These are phyloP conservation scores for Aurantiochytrium sp. DNA, from an alignment of 108 stramenopile genomes.

Conservation along the genomic window DNA sequence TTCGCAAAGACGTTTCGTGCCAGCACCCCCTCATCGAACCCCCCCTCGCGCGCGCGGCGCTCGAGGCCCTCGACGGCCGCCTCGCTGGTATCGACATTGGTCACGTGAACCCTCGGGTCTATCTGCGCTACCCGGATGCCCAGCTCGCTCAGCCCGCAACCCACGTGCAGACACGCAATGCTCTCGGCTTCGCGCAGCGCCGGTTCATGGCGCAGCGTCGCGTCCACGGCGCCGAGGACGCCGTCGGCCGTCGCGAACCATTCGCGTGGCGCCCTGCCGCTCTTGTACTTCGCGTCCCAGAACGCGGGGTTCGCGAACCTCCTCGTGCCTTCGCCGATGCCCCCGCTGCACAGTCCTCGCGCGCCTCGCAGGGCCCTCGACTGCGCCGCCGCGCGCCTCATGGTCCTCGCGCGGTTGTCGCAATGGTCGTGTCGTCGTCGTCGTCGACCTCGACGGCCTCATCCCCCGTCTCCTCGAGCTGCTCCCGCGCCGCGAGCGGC, in stretches of 20 bases:
- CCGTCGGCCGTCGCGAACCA: not conserved
- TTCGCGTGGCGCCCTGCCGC: not conserved
- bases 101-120: not conserved
- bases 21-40: not conserved
- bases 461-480: no score
- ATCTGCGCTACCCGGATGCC: not conserved
- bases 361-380: no score
- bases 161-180: not conserved
- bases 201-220: not conserved
- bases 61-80: not conserved
- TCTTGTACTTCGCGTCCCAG: not conserved
- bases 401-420: no score
- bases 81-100: not conserved
- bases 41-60: not conserved
- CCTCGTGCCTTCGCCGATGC: not conserved
- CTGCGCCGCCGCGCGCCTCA: no score
- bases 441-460: no score
- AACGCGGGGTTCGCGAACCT: not conserved
- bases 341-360: not conserved
- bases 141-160: not conserved
- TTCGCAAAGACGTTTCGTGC: not conserved
- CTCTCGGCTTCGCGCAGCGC: not conserved
- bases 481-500: no score
- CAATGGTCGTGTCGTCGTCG: no score
- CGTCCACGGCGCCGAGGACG: not conserved